Base-by-base conservation (phyloP, 805 yeast species). In the Tetrapisispora pingtungensis region DNA sequence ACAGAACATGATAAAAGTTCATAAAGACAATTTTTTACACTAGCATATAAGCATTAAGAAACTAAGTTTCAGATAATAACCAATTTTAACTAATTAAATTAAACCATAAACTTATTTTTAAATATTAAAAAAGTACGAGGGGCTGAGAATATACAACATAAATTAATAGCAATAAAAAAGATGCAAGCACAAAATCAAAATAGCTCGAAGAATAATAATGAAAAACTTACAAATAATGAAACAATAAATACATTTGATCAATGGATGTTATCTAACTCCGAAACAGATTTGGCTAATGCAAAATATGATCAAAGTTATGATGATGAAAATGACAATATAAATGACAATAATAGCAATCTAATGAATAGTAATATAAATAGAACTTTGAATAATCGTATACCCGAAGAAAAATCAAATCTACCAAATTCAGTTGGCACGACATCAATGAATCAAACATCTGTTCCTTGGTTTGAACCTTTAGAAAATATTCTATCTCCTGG, bases 381-480 rank as follows among this genome's bases (percentile, higher is more conserved):
- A 32, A 32, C 10, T 32, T 4, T 10, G 15, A 37, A 18, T 15
- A 37, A 37, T 27, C 13, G n/a, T 34, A 2, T 22, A 33, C 27
- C 39, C 27, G 14, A 3, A 7, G 31, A 14, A 19, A 18, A 33
- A 13, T 28, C 10, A 28, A 17, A 40, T 13, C 33, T 8, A 24
- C 27, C 33, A 34, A 20, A 34, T 19, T 13, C 18, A 10, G 37
- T 20, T 20, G 26, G 33, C 17, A 24, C 39, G 8, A 27, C 43
- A 18, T 41, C 43, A 27, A 27, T 34, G 8, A 33, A 36, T 8
- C 34, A 38, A 7, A 27, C 40, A 7, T 41, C 44, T 12, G 44
- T 35, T 19, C 35, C 44, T 14, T 57, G 61, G 61, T 57, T 57
- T 27, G 62, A 56, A 36, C 60, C 62, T 3, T 42, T 56, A 38